Base-by-base conservation (phyloP, 2,329 filamentous ascomycete species). In the Conoideocrella luteorostrata region DNA sequence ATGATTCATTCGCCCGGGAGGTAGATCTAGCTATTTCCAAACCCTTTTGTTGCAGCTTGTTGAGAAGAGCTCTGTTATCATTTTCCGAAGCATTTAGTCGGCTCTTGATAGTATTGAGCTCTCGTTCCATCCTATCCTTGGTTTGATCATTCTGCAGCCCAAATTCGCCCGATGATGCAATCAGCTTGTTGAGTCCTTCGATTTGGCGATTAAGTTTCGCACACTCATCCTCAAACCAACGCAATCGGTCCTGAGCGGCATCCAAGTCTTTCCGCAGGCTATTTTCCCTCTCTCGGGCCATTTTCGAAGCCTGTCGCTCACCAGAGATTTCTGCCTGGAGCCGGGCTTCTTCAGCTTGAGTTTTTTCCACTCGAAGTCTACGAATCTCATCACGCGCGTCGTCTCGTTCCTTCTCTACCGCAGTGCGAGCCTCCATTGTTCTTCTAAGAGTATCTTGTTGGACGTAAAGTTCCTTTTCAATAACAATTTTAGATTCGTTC, bases 41-140 rank as follows among this genome's bases (percentile, higher is more conserved):
- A 23, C 94, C 93, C 70, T 97, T 97, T 58, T 97, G 91, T 57
- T 97, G 91, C 15, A 98, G 75, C 65, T 97, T 97, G 69, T 96
- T 97, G 52, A 97, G 75, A n/a, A 98, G 71, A 5, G 89, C 84
- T 41, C 88, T 84, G 57, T 97, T 97, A 66, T 97, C 91, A 55
- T 97, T 96, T 62, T 98, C 91, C 0, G 91, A 97, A 20, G 91
- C 93, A 7, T 84, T 77, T 32, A 98, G 72, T 18, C 91, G 84
- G 47, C 90, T 90, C 62, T 93, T 95, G 53, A 96, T 79, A 1
- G 91, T 96, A 18, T 88, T 84, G 6, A 97, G 75, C 60, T 98
- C 93, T 18, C 89, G 80, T 62, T 97, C 90, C 35, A 96, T 74
- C 28, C 93, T 83, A 61, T 96, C 89, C 63, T 97, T 97, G 51